Evolutionary conservation across 2,329 filamentous ascomycete genomes (phyloP).

Genomic region (Nannizzia gypsea): DNA sequence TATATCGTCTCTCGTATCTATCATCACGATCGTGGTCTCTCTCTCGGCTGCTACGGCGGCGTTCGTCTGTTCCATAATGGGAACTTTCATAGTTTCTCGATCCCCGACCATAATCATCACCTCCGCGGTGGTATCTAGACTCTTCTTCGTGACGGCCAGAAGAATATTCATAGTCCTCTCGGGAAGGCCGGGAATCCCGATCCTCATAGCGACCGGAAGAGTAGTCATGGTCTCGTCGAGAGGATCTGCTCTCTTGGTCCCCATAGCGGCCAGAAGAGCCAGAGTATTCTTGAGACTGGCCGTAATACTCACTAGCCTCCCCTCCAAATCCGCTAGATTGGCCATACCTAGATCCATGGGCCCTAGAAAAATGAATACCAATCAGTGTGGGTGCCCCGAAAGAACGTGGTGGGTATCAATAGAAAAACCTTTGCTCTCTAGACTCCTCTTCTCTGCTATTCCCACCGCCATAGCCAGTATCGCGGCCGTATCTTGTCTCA

Average conservation of each 20-base stretch:
- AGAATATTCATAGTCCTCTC: background rate
- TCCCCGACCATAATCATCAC: background rate
- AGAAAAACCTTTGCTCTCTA: conserved; percentile 6
- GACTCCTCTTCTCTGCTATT: background rate
- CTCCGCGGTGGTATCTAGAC: background rate
- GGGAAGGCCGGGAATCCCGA: background rate
- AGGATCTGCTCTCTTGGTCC: conserved; percentile 7
- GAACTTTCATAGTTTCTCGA: conserved; percentile 10
- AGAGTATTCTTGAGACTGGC: conserved; percentile 14
- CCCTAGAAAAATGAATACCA: background rate
- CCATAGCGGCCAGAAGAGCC: conserved; percentile 6
- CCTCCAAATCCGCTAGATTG: conserved; percentile 11
- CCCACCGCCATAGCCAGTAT: conserved; percentile 5
- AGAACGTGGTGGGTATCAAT: background rate
- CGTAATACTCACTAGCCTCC: conserved; percentile 12
- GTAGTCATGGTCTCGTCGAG: background rate
- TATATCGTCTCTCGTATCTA: conserved; percentile 5
- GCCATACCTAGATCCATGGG: conserved; percentile 1
- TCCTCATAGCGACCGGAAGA: background rate
- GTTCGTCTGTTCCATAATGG: conserved; percentile 11
- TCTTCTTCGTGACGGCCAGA: background rate
- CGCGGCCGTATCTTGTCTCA: background rate
- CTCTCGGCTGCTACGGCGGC: conserved; percentile 18
- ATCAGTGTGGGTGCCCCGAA: background rate
- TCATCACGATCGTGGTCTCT: conserved; percentile 13